Evolutionary conservation across 2,329 filamentous ascomycete genomes (phyloP), one percentile per base, ranked within the genome.

Genomic region (Gaeumannomyces tritici): DNA sequence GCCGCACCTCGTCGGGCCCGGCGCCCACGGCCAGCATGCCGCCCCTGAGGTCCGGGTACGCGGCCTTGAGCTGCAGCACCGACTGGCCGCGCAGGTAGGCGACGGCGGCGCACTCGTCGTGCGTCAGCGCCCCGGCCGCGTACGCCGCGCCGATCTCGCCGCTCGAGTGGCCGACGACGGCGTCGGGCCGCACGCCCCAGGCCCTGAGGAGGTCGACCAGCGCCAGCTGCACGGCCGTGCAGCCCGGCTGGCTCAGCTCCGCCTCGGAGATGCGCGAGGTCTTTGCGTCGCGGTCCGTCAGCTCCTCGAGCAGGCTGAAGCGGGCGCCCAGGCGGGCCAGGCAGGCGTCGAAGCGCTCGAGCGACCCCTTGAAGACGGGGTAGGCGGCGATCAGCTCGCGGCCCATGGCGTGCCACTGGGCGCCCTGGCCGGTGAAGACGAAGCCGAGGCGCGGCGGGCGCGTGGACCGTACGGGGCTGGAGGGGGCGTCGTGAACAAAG

Each of bases 371-470:
- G 62, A 68, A 69, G 47, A 69, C 60, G 0, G 69, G 66, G 35
- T 66, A 66, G 4, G 63, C 60, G 3, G 64, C 61, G 26, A 69
- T 58, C 8, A 70, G 64, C 56, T 69, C 66, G 21, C 63, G 61
- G n/a, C 70, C 70, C 70, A 71, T 73, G 27, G 65, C 64, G 26
- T 51, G 62, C 68, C 67, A 71, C 61, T 72, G 70, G 1, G 70
- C 70, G 29, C 70, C 70, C 62, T 72, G 71, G 12, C 70, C 70
- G 2, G 69, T 72, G 64, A 74, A 75, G 3, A 70, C 68, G 61
- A 71, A 71, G 2, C 67, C 64, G 12, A 67, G 59, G n/a, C 28
- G 55, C 15, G 62, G 63, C 12, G 63, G 59, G 24, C 55, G 55
- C 24, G 63, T 59, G 24, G 64, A 64, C 21, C 62, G 57, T 15